Conservation (phyloP, 2,329 filamentous ascomycete species). For the Hypoxylon sp. region DNA sequence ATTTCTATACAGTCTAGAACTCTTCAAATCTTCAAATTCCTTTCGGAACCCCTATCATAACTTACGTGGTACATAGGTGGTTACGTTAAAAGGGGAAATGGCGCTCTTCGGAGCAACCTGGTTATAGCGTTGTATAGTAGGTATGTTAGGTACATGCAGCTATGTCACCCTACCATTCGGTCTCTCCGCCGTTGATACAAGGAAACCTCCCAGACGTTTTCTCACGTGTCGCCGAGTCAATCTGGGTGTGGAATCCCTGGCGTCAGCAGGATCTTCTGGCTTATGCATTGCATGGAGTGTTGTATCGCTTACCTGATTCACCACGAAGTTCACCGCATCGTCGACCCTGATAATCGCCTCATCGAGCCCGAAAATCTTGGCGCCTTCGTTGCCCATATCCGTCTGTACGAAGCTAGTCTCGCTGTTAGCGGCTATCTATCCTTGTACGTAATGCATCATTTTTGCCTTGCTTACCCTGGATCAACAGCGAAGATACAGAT, state of each 20-base stretch:
- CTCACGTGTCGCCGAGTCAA: conserved; percentile 31
- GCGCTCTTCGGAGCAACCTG: not conserved
- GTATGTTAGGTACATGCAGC: not conserved
- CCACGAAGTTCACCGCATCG: conserved; percentile 29
- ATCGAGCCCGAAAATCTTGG: conserved; percentile 30
- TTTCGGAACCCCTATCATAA: not conserved
- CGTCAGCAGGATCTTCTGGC: conserved; percentile 4
- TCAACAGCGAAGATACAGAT: conserved; percentile 25
- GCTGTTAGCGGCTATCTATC: not conserved
- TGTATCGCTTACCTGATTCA: conserved; percentile 29
- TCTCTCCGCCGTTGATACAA: conserved; percentile 25
- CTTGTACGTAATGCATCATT: not conserved
- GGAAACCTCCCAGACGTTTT: conserved; percentile 37
- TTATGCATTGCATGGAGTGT: conserved; percentile 2
- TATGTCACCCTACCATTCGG: conserved; percentile 27
- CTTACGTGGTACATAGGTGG: not conserved
- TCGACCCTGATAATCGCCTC: conserved; percentile 20
- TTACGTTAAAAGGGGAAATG: not conserved
- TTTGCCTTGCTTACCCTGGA: conserved; percentile 26
- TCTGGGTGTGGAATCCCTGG: conserved; percentile 14
- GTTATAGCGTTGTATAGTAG: not conserved
- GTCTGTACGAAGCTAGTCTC: conserved; percentile 34
- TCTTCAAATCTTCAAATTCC: no score
- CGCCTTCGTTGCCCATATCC: conserved; percentile 36
- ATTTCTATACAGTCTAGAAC: not conserved